These are phyloP conservation scores for Harringtonia lauricola DNA, from an alignment of 2,329 filamentous ascomycete species.

Conservation along the genomic window DNA sequence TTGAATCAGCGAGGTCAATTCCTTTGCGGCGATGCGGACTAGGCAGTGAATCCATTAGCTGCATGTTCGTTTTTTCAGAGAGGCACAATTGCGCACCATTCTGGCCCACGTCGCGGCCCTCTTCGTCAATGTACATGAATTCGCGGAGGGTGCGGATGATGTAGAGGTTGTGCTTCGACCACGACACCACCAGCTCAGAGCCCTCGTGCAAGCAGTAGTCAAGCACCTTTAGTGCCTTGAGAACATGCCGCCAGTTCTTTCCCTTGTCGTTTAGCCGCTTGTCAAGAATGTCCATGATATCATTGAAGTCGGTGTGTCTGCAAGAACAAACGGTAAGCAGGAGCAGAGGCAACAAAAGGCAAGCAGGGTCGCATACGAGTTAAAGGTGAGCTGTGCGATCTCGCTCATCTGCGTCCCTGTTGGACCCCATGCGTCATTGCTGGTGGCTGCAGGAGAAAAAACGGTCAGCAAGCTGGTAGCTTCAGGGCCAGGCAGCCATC, in stretches of 20 bases:
- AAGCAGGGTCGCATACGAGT: slow-evolving; percentile 57
- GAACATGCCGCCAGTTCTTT: slow-evolving; percentile 97
- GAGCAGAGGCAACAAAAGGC: background rate
- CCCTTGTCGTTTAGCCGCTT: slow-evolving; percentile 98
- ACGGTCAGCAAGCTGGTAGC: background rate
- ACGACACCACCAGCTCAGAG: slow-evolving; percentile 91
- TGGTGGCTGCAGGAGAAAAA: slow-evolving; percentile 57
- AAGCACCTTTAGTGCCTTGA: slow-evolving; percentile 94
- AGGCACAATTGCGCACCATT: slow-evolving; percentile 55
- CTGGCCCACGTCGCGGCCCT: slow-evolving; percentile 88
- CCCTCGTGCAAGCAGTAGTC: slow-evolving; percentile 98
- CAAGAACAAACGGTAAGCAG: background rate
- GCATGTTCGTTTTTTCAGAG: no score
- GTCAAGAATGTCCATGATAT: slow-evolving; percentile 99
- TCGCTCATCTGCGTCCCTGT: slow-evolving; percentile 98
- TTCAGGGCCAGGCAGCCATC: no score
- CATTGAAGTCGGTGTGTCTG: slow-evolving; percentile 94
- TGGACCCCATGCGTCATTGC: slow-evolving; percentile 97
- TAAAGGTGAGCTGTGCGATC: slow-evolving; percentile 95
- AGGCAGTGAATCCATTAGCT: background rate
- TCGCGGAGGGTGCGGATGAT: slow-evolving; percentile 98
- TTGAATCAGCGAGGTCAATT: slow-evolving; percentile 80
- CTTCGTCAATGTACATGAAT: slow-evolving; percentile 93
- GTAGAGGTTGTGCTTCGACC: slow-evolving; percentile 96
- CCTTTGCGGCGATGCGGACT: slow-evolving; percentile 95